Percentiles rank a stretch among this genome's conserved stretches.
Conservation (phyloP, 139 green algal genomes). For the Picochlorum sp. region DNA sequence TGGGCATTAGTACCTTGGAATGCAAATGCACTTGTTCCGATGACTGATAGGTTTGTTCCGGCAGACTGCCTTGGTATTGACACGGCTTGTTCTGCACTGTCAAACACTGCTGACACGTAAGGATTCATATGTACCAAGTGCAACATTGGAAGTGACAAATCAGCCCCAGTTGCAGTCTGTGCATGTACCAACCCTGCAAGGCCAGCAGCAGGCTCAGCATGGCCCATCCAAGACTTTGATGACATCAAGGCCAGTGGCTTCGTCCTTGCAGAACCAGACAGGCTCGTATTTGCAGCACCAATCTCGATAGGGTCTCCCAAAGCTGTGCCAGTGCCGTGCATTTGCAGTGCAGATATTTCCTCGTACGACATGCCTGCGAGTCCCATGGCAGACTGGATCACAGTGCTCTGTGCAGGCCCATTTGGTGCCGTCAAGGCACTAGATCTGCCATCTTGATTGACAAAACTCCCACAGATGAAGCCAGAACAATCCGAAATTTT, state of each 20-base stretch:
- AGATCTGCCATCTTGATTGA: constrained; percentile 54
- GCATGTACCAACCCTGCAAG: constrained; percentile 43
- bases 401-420: constrained; percentile 41
- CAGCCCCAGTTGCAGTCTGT: neutral
- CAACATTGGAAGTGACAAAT: constrained; percentile 23
- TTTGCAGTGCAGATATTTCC: constrained; percentile 38
- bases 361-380: constrained; percentile 1
- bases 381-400: constrained; percentile 34
- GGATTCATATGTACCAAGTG: constrained; percentile 35
- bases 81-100: constrained; percentile 3
- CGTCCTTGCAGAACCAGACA: neutral
- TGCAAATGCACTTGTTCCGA: constrained; percentile 28
- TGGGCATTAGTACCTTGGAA: constrained; percentile 42
- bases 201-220: constrained; percentile 69
- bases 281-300: constrained; percentile 34
- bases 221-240: constrained; percentile 61
- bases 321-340: constrained; percentile 74
- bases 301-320: constrained; percentile 87
- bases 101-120: constrained; percentile 25
- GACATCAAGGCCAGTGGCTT: constrained; percentile 46
- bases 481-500: constrained; percentile 8
- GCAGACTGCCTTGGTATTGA: constrained; percentile 2
- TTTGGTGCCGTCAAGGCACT: constrained; percentile 51
- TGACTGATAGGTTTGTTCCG: neutral
- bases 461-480: constrained; percentile 22